Base-by-base conservation (phyloP, 495 filamentous ascomycete genomes). In the Penicillium tannophilum region DNA sequence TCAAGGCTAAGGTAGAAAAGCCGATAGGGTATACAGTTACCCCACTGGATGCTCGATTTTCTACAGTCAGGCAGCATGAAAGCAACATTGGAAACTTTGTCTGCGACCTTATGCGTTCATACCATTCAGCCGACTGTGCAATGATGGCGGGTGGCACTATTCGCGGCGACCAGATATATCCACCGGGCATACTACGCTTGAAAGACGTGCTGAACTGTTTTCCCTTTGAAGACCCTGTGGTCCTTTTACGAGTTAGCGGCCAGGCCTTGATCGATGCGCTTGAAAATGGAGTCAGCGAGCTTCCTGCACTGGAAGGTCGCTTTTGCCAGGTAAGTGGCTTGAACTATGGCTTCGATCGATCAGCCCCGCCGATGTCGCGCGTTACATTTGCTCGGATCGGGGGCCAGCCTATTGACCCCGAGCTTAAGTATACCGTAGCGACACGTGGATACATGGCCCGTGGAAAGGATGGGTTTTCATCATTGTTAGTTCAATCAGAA, bases 141-240 rank as follows among this genome's bases (percentile, higher is more conserved):
- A 74, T 97, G 56, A 93, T 96, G 86, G 90, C 89, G 0, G 85
- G 88, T 0, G 92, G 92, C 1, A 97, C 92, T n/a, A 89, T 96
- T 52, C 82, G 92, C 9, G 92, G 92, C 5, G 92, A 96, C 60
- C 90, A 93, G 70, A 86, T 97, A 39, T 96, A 96, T 57, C 83
- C 89, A 0, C 88, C 90, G 0, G 92, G 92, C 0, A 78, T 92
- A 5, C 67, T 97, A 4, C 76, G 83, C 12, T 69, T 95, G 31
- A 89, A 88, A 58, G 92, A 97, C 64, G 82, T 97, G 12, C 52
- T 84, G 56, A 85, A 87, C 47, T 92, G 90, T 60, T 97, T 97
- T 65, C 92, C 92, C 0, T 97, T 97, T 60, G 92, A 96, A 64
- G 92, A 97, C 54, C 93, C 92, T 0, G 88, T 93, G 4, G 86